phyloP scores from a whole-genome alignment of 1,284 basidiomycete species.

The Cryptococcus jaspeensis region DNA sequence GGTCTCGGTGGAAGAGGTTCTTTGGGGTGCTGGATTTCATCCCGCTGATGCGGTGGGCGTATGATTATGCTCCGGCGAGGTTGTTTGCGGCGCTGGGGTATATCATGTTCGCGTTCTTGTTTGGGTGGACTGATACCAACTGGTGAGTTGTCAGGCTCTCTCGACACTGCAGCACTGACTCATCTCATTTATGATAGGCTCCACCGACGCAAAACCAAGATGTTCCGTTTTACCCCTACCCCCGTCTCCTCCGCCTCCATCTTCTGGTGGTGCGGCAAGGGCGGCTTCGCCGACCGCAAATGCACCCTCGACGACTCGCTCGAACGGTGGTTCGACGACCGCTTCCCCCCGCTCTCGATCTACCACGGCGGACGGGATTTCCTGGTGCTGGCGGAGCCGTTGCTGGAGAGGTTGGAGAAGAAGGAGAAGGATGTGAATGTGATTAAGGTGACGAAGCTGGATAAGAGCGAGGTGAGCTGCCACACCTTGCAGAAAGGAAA shows the following conservation, averaged over 20 bases:
- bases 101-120: conserved; percentile 63
- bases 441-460: conserved; percentile 57
- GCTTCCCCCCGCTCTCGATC: conserved; percentile 60
- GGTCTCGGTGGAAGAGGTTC: conserved; percentile 58
- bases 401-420: conserved; percentile 54
- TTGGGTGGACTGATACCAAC: conserved; percentile 62
- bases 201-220: conserved; percentile 59
- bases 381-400: conserved; percentile 56
- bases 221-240: conserved; percentile 65
- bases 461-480: conserved; percentile 52
- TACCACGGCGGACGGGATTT: conserved; percentile 59
- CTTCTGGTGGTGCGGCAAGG: conserved; percentile 63
- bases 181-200: conserved; percentile 43
- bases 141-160: conserved; percentile 49
- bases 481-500: conserved; percentile 31
- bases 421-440: conserved; percentile 57
- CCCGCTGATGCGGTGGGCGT: conserved; percentile 62
- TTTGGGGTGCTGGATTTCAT: conserved; percentile 65
- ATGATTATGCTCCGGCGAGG: conserved; percentile 58
- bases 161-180: background rate
- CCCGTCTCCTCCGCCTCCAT: conserved; percentile 58
- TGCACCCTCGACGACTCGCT: conserved; percentile 58
- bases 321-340: conserved; percentile 58
- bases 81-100: conserved; percentile 51
- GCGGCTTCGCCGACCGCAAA: conserved; percentile 60